Percentiles rank a stretch among this genome's conserved stretches.
Evolutionary conservation across 192 early-diverging fungal species (phyloP).

Genomic region (Funneliformis mosseae): DNA sequence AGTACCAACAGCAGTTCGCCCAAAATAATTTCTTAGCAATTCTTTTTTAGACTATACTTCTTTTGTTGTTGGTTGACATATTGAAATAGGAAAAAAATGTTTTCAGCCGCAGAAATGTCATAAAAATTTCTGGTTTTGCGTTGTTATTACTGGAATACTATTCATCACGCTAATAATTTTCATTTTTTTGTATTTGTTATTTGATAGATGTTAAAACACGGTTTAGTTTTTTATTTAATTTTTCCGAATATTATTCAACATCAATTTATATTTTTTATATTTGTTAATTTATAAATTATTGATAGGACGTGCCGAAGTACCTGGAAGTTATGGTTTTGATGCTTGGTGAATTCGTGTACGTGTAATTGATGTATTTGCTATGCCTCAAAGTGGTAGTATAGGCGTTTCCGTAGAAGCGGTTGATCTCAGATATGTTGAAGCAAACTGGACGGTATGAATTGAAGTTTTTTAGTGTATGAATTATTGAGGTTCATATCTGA

Average conservation of each 20-base stretch:
- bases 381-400: constrained; percentile 99
- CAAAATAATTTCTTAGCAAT: no score
- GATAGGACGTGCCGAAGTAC: constrained; percentile 91
- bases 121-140: neutral
- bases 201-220: constrained; percentile 85
- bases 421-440: constrained; percentile 99
- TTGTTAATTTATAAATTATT: no score
- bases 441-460: constrained; percentile 86
- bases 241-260: constrained; percentile 29
- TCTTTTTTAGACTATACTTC: no score
- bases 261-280: constrained; percentile 1
- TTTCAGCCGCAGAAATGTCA: no score
- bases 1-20: no score
- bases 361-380: constrained; percentile 99
- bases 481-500: neutral
- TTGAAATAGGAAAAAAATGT: no score
- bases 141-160: neutral
- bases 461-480: neutral
- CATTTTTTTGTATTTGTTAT: neutral
- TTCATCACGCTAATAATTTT: neutral
- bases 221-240: constrained; percentile 44
- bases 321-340: constrained; percentile 99
- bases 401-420: constrained; percentile 99
- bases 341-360: constrained; percentile 99
- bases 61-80: no score